Conservation (phyloP, 257 asterid species). For the Thymus mandschuricus region DNA sequence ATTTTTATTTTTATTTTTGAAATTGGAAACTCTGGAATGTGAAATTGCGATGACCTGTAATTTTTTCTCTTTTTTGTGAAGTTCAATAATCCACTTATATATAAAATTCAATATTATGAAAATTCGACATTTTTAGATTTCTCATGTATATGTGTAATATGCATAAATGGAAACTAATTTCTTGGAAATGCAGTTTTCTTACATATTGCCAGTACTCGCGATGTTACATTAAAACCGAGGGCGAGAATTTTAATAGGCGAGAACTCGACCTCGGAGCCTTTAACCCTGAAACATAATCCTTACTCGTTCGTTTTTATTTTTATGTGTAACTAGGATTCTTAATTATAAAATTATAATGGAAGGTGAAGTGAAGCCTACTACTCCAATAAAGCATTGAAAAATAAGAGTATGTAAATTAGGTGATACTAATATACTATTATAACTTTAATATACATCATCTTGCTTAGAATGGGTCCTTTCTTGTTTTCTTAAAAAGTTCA, state of each 20-base stretch:
- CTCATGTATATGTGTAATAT: too few species aligned
- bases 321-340: too few species aligned
- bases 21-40: not conserved
- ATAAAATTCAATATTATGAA: too few species aligned
- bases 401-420: conserved; percentile 4
- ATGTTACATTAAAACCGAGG: not conserved
- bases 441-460: not conserved
- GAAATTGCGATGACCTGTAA: not conserved
- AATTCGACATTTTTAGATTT: too few species aligned
- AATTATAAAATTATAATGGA: too few species aligned
- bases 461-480: conserved; percentile 4
- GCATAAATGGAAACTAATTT: not conserved
- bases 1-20: not conserved
- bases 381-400: not conserved
- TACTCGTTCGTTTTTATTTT: too few species aligned
- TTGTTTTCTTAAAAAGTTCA: not conserved
- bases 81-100: not conserved
- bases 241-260: too few species aligned
- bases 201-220: not conserved
- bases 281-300: too few species aligned
- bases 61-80: conserved; percentile 11
- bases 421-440: not conserved
- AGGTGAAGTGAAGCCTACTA: conserved; percentile 22
- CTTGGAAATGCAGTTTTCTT: not conserved
- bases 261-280: too few species aligned